Percentiles rank a stretch among this genome's conserved stretches.
phyloP scores from a whole-genome alignment of 306 rosid genomes.

The Luffa acutangula region DNA sequence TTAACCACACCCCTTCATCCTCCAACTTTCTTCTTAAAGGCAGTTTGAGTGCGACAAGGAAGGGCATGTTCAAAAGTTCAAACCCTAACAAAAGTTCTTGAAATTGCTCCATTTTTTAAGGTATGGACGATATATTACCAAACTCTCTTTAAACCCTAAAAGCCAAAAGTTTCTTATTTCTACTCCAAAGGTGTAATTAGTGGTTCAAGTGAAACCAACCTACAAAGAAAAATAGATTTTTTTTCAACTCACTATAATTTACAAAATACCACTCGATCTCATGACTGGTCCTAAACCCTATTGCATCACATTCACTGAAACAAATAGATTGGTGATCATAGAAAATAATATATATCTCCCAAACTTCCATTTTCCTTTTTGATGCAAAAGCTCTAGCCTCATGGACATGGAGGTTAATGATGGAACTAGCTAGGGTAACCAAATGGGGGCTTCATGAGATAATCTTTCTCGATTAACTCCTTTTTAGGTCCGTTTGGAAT shows the following conservation, averaged over 20 bases:
- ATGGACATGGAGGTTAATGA: constrained; percentile 27
- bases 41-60: constrained; percentile 31
- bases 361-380: constrained; percentile 2
- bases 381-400: constrained; percentile 24
- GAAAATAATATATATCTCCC: constrained; percentile 29
- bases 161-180: constrained; percentile 43
- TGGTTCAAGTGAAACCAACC: constrained; percentile 29
- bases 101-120: constrained; percentile 28
- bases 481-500: too few relatives aligned
- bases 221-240: constrained; percentile 35
- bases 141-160: constrained; percentile 21
- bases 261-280: constrained; percentile 49
- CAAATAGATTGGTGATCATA: constrained; percentile 16
- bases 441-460: constrained; percentile 22
- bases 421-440: constrained; percentile 34
- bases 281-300: constrained; percentile 32
- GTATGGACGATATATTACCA: constrained; percentile 33
- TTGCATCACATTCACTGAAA: constrained; percentile 25
- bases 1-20: constrained; percentile 42
- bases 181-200: constrained; percentile 21
- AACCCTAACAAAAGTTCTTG: constrained; percentile 38
- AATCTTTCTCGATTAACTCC: constrained; percentile 12
- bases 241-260: constrained; percentile 26
- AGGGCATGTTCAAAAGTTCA: constrained; percentile 41
- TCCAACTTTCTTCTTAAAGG: constrained; percentile 32